Base-by-base conservation (phyloP, 78 protist genomes). In the Fonticula alba region DNA sequence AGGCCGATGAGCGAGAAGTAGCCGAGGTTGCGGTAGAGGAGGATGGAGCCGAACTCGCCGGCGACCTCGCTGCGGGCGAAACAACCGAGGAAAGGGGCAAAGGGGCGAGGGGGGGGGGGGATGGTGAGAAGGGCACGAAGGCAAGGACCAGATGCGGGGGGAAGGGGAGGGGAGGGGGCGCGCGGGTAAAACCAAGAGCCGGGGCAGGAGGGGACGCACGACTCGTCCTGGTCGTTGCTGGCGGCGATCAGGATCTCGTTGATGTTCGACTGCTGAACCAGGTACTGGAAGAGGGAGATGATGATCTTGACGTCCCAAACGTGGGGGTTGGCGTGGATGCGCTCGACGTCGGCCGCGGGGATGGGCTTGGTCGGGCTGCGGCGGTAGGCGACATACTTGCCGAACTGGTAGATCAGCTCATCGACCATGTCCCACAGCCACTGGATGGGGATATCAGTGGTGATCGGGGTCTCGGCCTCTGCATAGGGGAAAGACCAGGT, bases 341-440 rank as follows among this genome's bases (percentile, higher is more conserved):
- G n/a, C n/a, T n/a, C n/a, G n/a, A n/a, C n/a, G n/a, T n/a, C n/a
- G n/a, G n/a, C n/a, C n/a, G n/a, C n/a, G n/a, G n/a, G n/a, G n/a
- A n/a, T n/a, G n/a, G n/a, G n/a, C 22, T 6, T 7, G 59, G 17
- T 38, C 3, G 17, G 43, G n/a, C n/a, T n/a, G n/a, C n/a, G n/a
- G 59, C 78, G 73, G 57, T 29, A 67, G 38, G 33, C 68, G 69
- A 81, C 76, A 72, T 76, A 88, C 31, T 79, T 33, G 47, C 77
- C 89, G 73, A 76, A 82, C 74, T 88, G 95, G 76, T 84, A 88
- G 64, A 88, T 71, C 55, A 80, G 84, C 79, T 88, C 95, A 69
- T 88, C 90, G 36, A 84, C 68, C 47, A 88, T 85, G 71, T 85
- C 91, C 95, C 95, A 88, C 29, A 88, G 65, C 95, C 95, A 88